These are phyloP conservation scores for Paecilomyces formosus DNA, from an alignment of 2,329 filamentous ascomycete genomes.

Conservation along the genomic window DNA sequence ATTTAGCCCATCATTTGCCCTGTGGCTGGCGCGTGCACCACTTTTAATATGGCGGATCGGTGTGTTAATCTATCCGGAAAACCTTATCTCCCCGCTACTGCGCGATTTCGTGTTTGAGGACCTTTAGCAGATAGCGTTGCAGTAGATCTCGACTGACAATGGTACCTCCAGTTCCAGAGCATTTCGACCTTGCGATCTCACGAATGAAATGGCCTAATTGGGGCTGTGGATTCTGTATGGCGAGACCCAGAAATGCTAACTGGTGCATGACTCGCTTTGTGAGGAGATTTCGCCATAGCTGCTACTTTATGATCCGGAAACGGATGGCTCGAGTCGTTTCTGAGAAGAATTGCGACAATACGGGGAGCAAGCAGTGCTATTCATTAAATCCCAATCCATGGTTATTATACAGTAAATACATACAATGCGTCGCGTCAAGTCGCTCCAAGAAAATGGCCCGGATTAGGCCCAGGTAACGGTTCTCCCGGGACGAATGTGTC, in stretches of 20 bases:
- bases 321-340: neutral
- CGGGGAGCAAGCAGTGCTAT: neutral
- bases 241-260: neutral
- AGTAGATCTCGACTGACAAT: neutral
- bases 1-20: neutral
- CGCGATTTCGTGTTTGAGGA: neutral
- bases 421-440: neutral
- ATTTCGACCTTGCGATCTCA: neutral
- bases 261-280: neutral
- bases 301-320: neutral
- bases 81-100: neutral
- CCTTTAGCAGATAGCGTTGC: neutral
- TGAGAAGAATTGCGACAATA: neutral
- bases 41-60: neutral
- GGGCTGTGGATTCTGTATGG: neutral
- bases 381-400: neutral
- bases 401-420: too few species aligned
- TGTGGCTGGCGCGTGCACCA: neutral
- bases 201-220: neutral
- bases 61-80: neutral
- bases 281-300: neutral
- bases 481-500: conserved; percentile 18
- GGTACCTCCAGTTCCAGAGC: neutral
- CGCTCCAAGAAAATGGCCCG: conserved; percentile 27
- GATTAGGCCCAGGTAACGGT: conserved; percentile 20